These are phyloP conservation scores for Candolleomyces aberdarensis DNA, from an alignment of 768 basidiomycete genomes.

Conservation along the genomic window DNA sequence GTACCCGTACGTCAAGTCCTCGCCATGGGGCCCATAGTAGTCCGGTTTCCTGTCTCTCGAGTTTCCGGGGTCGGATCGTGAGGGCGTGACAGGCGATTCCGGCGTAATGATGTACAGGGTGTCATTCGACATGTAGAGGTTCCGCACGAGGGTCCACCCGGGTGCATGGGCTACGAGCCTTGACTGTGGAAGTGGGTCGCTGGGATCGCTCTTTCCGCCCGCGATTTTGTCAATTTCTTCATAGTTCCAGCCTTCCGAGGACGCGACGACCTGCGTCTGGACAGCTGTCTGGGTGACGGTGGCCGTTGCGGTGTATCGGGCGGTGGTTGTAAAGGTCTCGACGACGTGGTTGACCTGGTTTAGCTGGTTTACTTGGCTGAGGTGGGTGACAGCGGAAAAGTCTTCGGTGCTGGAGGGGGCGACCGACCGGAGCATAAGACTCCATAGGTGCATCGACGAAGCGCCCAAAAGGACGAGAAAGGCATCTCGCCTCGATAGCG, in stretches of 20 bases:
- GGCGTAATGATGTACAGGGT: slow-evolving; percentile 68
- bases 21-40: slow-evolving; percentile 3
- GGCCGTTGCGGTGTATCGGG: background rate
- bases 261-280: background rate
- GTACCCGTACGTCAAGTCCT: slow-evolving; percentile 5
- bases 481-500: slow-evolving; percentile 53
- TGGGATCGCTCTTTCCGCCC: slow-evolving; percentile 8
- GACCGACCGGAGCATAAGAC: slow-evolving; percentile 30
- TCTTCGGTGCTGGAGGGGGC: slow-evolving; percentile 8
- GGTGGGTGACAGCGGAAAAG: slow-evolving; percentile 26
- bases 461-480: slow-evolving; percentile 59
- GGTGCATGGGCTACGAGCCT: slow-evolving; percentile 62
- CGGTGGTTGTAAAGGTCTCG: background rate
- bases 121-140: slow-evolving; percentile 83
- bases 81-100: background rate
- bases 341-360: background rate
- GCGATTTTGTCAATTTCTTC: background rate
- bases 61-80: slow-evolving; percentile 7
- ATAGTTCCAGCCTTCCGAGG: slow-evolving; percentile 6
- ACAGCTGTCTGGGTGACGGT: slow-evolving; percentile 2
- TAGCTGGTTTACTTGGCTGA: slow-evolving; percentile 16
- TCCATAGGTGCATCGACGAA: slow-evolving; percentile 50
- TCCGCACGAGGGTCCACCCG: slow-evolving; percentile 83
- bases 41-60: slow-evolving; percentile 13
- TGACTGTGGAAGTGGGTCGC: slow-evolving; percentile 45